A percentile compares a stretch with the other conserved stretches of the same genome.
phyloP scores from a whole-genome alignment of 768 basidiomycete species.

The Phallus indusiatus region DNA sequence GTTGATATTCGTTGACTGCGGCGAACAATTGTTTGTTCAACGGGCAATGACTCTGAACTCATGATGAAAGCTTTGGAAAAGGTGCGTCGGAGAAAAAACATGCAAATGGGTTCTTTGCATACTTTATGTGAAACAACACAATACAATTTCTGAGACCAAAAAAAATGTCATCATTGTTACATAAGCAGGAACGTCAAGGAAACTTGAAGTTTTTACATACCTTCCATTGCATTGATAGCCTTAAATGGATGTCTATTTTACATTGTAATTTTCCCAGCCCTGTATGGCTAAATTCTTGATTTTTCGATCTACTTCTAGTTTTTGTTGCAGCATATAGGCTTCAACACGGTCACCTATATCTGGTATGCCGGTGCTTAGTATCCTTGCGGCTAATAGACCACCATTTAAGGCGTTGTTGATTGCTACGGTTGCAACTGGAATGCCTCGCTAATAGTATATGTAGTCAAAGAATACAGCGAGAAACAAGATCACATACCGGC shows the following conservation, averaged over 20 bases:
- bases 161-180: not conserved
- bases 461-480: not conserved
- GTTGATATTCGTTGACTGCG: not conserved
- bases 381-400: conserved; percentile 81
- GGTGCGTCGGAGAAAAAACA: not conserved
- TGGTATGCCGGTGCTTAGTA: conserved; percentile 72
- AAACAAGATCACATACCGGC: conserved; percentile 58
- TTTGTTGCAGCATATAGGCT: conserved; percentile 55
- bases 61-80: not conserved
- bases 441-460: conserved; percentile 57
- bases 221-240: no score
- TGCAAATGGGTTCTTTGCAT: not conserved
- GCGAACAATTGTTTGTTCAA: not conserved
- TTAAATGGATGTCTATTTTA: conserved; percentile 18
- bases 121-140: not conserved
- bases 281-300: conserved; percentile 63
- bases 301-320: conserved; percentile 71
- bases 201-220: no score
- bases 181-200: not conserved
- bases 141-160: not conserved
- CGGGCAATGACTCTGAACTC: not conserved
- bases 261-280: conserved; percentile 82
- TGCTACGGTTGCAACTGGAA: conserved; percentile 95
- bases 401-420: conserved; percentile 96
- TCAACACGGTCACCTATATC: conserved; percentile 58